These are phyloP conservation scores for Lenwebbia sp. DNA, from an alignment of 345 rosid species.

Conservation along the genomic window DNA sequence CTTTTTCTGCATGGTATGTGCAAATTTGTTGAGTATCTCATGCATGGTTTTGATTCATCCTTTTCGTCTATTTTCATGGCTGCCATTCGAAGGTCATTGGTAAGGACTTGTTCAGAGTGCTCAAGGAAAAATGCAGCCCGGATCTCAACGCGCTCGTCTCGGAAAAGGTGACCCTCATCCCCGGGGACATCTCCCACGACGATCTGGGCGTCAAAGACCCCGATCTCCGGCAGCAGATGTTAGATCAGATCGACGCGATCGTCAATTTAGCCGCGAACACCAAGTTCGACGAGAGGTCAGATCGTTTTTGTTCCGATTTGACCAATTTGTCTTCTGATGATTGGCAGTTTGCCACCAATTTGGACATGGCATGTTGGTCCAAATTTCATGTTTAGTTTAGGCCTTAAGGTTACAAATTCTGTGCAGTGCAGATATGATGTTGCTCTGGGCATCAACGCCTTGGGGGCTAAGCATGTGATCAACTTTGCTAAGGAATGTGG, in stretches of 20 bases:
- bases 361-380: not conserved
- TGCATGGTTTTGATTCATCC: not conserved
- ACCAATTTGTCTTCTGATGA: not conserved
- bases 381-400: not conserved
- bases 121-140: conserved; percentile 15
- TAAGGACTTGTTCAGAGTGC: conserved; percentile 17
- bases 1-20: not conserved
- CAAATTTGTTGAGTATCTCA: not conserved
- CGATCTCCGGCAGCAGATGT: conserved; percentile 3
- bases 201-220: conserved; percentile 18
- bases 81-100: conserved; percentile 3
- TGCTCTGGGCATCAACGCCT: conserved; percentile 36
- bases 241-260: conserved; percentile 7
- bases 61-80: not conserved
- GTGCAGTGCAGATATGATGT: conserved; percentile 52
- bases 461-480: conserved; percentile 37
- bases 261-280: conserved; percentile 26
- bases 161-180: conserved; percentile 9
- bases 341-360: not conserved
- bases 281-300: conserved; percentile 25
- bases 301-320: not conserved
- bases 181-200: conserved; percentile 13
- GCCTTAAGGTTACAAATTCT: not conserved
- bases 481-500: conserved; percentile 37
- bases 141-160: conserved; percentile 3